phyloP scores from a whole-genome alignment of 1,284 basidiomycete species.

The Phylloboletellus chloephorus region DNA sequence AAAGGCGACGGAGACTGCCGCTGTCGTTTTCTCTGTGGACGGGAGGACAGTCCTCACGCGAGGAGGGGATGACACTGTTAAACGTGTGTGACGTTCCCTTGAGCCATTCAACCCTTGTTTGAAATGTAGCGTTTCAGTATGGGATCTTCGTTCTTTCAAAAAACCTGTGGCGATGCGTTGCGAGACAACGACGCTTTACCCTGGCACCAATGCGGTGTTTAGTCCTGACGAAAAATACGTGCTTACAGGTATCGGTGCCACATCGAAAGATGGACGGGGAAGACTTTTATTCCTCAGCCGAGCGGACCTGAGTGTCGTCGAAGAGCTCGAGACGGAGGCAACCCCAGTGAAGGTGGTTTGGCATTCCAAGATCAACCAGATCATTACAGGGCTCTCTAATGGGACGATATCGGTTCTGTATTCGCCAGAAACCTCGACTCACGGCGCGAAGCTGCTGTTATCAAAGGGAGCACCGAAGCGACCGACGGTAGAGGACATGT shows the following conservation, averaged over 20 bases:
- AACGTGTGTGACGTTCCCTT: conserved; percentile 56
- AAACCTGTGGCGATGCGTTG: conserved; percentile 70
- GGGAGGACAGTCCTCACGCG: conserved; percentile 77
- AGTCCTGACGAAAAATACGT: conserved; percentile 87
- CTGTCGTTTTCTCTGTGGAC: conserved; percentile 81
- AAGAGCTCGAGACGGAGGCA: conserved; percentile 58
- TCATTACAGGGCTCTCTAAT: conserved; percentile 81
- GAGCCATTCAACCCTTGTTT: not conserved
- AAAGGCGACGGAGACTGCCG: conserved; percentile 79
- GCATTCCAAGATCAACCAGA: conserved; percentile 99
- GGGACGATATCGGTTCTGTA: conserved; percentile 88
- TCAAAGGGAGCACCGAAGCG: conserved; percentile 70
- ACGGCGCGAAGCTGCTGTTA: conserved; percentile 87
- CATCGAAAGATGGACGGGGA: conserved; percentile 62
- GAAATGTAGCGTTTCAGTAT: conserved; percentile 53
- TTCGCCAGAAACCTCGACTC: conserved; percentile 79
- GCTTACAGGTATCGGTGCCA: conserved; percentile 73
- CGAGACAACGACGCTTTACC: conserved; percentile 75
- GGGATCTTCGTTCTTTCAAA: conserved; percentile 88
- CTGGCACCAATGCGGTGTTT: conserved; percentile 88
- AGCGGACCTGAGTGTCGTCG: conserved; percentile 63
- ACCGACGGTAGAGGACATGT: conserved; percentile 77
- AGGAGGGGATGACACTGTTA: conserved; percentile 92
- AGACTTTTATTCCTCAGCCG: conserved; percentile 70
- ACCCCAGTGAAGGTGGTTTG: conserved; percentile 86